phyloP scores from a whole-genome alignment of 345 rosid genomes.

The Toxicodendron radicans region DNA sequence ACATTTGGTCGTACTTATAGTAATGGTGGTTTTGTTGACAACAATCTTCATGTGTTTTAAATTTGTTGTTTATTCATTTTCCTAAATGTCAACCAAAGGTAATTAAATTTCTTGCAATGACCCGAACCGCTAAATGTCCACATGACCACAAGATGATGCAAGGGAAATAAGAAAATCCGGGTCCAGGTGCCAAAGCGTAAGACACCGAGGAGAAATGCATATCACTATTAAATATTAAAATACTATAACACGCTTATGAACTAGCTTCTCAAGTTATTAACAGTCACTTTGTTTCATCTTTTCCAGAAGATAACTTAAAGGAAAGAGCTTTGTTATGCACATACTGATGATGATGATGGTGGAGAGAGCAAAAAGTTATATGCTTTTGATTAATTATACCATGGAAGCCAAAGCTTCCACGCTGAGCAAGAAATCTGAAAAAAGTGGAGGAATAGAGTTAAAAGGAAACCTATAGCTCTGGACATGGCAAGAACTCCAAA shows the following conservation, averaged over 20 bases:
- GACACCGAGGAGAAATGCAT: too few relatives aligned
- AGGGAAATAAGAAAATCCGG: neutral
- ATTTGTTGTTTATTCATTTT: neutral
- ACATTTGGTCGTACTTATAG: neutral
- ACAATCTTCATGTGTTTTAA: neutral
- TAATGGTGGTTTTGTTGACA: neutral
- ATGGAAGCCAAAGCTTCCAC: neutral
- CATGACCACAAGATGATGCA: neutral
- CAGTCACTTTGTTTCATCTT: too few relatives aligned
- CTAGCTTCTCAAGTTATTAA: too few relatives aligned
- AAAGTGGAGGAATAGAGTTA: slow-evolving; percentile 20
- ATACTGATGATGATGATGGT: neutral
- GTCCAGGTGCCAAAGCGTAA: too few relatives aligned
- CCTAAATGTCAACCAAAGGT: neutral
- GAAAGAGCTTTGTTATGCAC: neutral
- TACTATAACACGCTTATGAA: too few relatives aligned
- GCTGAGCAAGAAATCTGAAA: slow-evolving; percentile 15
- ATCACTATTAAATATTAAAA: too few relatives aligned
- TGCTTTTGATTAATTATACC: neutral
- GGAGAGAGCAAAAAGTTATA: neutral
- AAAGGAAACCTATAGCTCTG: slow-evolving; percentile 57
- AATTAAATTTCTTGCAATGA: neutral
- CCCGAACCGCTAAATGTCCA: neutral
- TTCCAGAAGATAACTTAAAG: neutral
- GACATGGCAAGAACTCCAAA: slow-evolving; percentile 80